Base-by-base conservation (phyloP, 228 moss, liverwort and hornwort species). In the Sphagnum magellanicum region DNA sequence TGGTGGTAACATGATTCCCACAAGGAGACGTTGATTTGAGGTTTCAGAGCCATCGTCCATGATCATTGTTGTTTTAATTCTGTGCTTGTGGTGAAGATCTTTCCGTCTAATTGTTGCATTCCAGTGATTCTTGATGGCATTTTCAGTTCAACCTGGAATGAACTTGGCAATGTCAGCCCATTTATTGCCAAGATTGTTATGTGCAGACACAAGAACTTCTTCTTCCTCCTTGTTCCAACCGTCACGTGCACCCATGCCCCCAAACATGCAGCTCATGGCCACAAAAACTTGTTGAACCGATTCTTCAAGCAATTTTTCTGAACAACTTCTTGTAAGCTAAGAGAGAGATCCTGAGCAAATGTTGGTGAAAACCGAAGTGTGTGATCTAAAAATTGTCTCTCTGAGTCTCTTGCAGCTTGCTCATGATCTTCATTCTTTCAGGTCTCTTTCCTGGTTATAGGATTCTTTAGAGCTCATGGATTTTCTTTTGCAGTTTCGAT, bases 151-250 rank as follows among this genome's bases (percentile, higher is more conserved):
- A 52, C 97, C 93, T 13, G 93, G 93, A 77, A 97, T 91, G 73
- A 97, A 62, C 77, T 97, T 97, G n/a, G 97, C 93, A 46, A 97
- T 97, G 83, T 97, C 97, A 52, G 93, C 97, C 97, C 97, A 97
- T 50, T 89, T 89, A 78, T 97, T 97, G n/a, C 97, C 97, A 50
- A 93, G 97, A 62, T 91, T 93, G 71, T 93, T 97, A 74, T 97
- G 97, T 67, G 97, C 97, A 50, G 80, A 84, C 67, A 97, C 93
- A 64, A 93, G 81, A 52, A 88, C 91, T 76, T 93, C 91, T 77
- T 97, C 97, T 76, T 93, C 97, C 79, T 93, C 97, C 8, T 89
- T 93, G 80, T 88, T 97, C 96, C 96, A 97, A 16, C 89, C 93
- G 66, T 97, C 96, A 68, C 96, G 85, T 93, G 93, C 84, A 76